Percentiles rank a stretch among this genome's conserved stretches.
Conservation (phyloP, 1,139 yeast species). For the Tardiomyces digboiensis region DNA sequence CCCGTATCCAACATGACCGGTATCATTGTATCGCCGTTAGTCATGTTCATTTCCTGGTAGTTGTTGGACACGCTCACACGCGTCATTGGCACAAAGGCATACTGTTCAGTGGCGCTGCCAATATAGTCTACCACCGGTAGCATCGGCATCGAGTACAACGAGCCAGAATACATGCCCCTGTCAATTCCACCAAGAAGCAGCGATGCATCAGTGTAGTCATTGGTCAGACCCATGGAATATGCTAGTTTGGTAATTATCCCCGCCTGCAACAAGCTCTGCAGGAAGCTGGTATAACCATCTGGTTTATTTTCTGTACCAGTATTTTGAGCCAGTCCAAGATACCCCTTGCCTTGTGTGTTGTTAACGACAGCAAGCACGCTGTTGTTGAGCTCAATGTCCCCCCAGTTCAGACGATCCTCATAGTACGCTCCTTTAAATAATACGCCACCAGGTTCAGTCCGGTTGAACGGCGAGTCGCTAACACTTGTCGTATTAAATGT, state of each 20-base stretch:
- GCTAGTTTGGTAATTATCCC: slow-evolving; percentile 8
- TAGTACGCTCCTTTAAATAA: slow-evolving; percentile 11
- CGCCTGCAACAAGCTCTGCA: slow-evolving; percentile 4
- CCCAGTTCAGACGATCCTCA: slow-evolving; percentile 9
- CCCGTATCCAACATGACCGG: slow-evolving; percentile 61
- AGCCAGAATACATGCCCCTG: slow-evolving; percentile 9
- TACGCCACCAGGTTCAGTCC: slow-evolving; percentile 6
- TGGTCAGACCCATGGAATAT: slow-evolving; percentile 10
- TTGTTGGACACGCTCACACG: slow-evolving; percentile 39
- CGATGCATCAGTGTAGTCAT: slow-evolving; percentile 5
- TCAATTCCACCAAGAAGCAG: slow-evolving; percentile 17
- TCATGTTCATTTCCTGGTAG: slow-evolving; percentile 29
- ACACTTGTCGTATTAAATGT: not conserved
- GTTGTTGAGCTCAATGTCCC: slow-evolving; percentile 4
- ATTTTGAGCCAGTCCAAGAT: not conserved
- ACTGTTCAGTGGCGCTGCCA: slow-evolving; percentile 19
- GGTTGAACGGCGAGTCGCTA: not conserved
- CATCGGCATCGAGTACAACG: slow-evolving; percentile 14
- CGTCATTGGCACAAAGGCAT: slow-evolving; percentile 50
- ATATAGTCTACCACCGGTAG: slow-evolving; percentile 8
- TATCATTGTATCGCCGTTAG: slow-evolving; percentile 19
- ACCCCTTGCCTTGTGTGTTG: slow-evolving; percentile 2
- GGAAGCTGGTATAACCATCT: slow-evolving; percentile 4
- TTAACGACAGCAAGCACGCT: slow-evolving; percentile 13
- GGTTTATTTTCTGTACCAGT: not conserved